A percentile compares a stretch with the other conserved stretches of the same genome.
These are phyloP conservation scores for Cladosporium sphaerospermum DNA, from an alignment of 2,329 filamentous ascomycete species.

Conservation along the genomic window DNA sequence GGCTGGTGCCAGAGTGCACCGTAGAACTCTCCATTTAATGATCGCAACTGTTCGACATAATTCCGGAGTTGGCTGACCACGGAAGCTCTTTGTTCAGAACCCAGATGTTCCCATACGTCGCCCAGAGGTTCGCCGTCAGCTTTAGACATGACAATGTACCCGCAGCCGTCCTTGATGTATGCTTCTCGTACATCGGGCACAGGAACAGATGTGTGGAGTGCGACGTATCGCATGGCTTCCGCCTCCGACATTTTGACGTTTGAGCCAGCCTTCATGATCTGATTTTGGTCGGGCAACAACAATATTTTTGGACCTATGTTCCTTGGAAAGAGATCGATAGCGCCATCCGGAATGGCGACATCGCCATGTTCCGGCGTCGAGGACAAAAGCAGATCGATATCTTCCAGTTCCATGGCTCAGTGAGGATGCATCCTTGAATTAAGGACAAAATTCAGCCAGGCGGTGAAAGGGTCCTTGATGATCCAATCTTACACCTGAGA, in stretches of 20 bases:
- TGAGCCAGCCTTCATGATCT: conserved; percentile 8
- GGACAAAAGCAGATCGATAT: background rate
- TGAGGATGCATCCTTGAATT: background rate
- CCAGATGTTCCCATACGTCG: background rate
- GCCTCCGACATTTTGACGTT: conserved; percentile 10
- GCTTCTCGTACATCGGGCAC: conserved; percentile 10
- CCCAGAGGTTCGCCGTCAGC: conserved; percentile 6
- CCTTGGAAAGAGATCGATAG: background rate
- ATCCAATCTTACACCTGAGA: too few relatives aligned
- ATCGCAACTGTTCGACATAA: conserved; percentile 3
- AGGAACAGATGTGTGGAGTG: conserved; percentile 10
- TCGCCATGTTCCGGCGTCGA: background rate
- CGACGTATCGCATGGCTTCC: conserved; percentile 12
- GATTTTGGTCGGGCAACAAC: background rate
- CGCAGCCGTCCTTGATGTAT: conserved; percentile 2
- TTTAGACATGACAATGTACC: conserved; percentile 10
- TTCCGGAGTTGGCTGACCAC: conserved; percentile 5
- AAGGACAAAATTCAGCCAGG: too few relatives aligned
- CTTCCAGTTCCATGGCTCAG: background rate
- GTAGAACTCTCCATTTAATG: conserved; percentile 5
- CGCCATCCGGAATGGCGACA: conserved; percentile 1
- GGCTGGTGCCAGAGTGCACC: conserved; percentile 9
- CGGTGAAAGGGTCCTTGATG: too few relatives aligned
- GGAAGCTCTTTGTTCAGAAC: background rate
- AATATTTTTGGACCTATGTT: conserved; percentile 7